These are phyloP conservation scores for Carex myosuroides DNA, from an alignment of 176 grass and related monocot species.

Conservation along the genomic window DNA sequence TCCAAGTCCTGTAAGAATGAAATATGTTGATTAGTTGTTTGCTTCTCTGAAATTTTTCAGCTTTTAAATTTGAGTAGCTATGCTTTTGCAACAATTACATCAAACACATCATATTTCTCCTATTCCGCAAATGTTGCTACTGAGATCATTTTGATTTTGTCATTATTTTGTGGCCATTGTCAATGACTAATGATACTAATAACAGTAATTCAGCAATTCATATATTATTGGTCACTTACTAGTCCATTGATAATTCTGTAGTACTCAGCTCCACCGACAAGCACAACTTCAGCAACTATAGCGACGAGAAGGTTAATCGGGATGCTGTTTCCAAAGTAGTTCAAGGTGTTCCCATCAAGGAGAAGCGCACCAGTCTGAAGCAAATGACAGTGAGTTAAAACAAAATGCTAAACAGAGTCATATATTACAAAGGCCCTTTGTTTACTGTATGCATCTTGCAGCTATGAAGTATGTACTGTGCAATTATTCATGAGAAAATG, in stretches of 20 bases:
- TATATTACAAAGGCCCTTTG: not conserved
- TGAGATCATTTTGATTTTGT: not conserved
- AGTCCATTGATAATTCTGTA: conserved; percentile 93
- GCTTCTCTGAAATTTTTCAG: not conserved
- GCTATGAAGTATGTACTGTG: not conserved
- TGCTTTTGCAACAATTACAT: not conserved
- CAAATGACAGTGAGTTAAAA: not conserved
- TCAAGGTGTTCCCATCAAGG: conserved; percentile 90
- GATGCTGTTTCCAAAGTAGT: conserved; percentile 96
- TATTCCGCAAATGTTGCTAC: not conserved
- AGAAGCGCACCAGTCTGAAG: conserved; percentile 83
- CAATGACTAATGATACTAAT: not conserved
- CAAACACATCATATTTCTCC: not conserved
- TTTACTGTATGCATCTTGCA: not conserved
- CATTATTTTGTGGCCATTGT: not conserved
- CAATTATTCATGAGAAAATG: not conserved
- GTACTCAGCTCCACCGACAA: conserved; percentile 91
- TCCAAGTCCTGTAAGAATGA: conserved; percentile 54
- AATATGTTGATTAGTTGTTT: not conserved
- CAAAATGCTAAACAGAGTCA: not conserved
- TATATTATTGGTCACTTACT: conserved; percentile 25
- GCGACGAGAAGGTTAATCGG: conserved; percentile 83
- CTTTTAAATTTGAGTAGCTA: not conserved
- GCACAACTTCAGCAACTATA: conserved; percentile 65
- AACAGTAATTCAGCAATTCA: not conserved